Percentiles rank a stretch among this genome's conserved stretches.
phyloP scores from a whole-genome alignment of 805 yeast species.

The Sugiyamaella qingdaonensis region DNA sequence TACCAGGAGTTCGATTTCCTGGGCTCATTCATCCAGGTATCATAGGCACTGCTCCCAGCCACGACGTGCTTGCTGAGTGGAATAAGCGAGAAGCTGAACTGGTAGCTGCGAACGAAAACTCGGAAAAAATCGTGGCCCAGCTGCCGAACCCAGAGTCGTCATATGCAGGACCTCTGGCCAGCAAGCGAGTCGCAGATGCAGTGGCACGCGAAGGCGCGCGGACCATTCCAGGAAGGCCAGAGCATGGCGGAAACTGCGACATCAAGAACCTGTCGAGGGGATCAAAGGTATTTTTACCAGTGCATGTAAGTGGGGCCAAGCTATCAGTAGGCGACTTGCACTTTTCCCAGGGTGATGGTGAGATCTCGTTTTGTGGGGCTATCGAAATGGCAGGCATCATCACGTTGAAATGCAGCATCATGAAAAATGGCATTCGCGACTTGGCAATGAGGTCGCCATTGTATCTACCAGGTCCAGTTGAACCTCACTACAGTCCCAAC shows the following conservation, averaged over 20 bases:
- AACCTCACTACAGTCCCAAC: constrained; percentile 45
- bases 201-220: constrained; percentile 46
- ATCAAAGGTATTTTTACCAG: constrained; percentile 46
- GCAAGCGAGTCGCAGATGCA: constrained; percentile 28
- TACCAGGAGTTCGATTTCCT: constrained; percentile 47
- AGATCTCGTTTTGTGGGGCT: constrained; percentile 51
- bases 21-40: constrained; percentile 52
- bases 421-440: constrained; percentile 41
- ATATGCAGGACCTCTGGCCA: constrained; percentile 39
- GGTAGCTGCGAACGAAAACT: constrained; percentile 22
- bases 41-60: constrained; percentile 48
- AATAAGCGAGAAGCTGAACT: constrained; percentile 40
- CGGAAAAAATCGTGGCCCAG: constrained; percentile 39
- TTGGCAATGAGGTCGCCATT: constrained; percentile 44
- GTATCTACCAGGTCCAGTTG: constrained; percentile 48
- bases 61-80: constrained; percentile 43
- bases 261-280: constrained; percentile 49
- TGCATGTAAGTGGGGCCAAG: constrained; percentile 45
- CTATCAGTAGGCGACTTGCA: constrained; percentile 48
- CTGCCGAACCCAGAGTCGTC: constrained; percentile 38
- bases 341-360: constrained; percentile 53
- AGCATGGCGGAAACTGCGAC: constrained; percentile 53
- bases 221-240: constrained; percentile 51
- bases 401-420: constrained; percentile 40
- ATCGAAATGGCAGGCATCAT: constrained; percentile 50